Evolutionary conservation across 2,329 filamentous ascomycete species (phyloP).

Genomic region (Dactylonectria estremocensis): DNA sequence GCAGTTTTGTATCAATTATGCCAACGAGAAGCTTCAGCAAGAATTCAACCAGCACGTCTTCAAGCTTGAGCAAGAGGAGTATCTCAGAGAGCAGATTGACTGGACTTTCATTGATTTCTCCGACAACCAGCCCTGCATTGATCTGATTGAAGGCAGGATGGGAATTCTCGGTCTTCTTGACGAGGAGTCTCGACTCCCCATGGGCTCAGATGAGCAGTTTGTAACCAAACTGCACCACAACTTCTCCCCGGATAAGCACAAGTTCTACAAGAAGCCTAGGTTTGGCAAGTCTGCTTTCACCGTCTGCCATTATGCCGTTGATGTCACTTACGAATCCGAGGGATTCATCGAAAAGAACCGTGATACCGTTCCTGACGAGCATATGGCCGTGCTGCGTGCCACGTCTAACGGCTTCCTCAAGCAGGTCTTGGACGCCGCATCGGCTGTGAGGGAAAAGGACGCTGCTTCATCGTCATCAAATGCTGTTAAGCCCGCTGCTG

Average conservation of each 20-base stretch:
- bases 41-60: conserved; percentile 99
- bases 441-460: conserved; percentile 92
- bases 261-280: conserved; percentile 98
- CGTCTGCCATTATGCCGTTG: conserved; percentile 97
- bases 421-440: conserved; percentile 87
- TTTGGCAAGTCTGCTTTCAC: conserved; percentile 99
- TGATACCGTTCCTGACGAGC: conserved; percentile 98
- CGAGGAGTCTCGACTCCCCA: conserved; percentile 95
- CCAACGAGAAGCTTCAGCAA: conserved; percentile 98
- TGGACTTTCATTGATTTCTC: conserved; percentile 99
- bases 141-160: conserved; percentile 96
- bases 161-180: conserved; percentile 93
- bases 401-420: conserved; percentile 89
- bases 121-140: conserved; percentile 99
- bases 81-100: conserved; percentile 95
- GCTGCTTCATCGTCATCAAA: conserved; percentile 73
- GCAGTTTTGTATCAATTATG: conserved; percentile 99
- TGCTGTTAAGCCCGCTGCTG: conserved; percentile 85
- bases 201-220: conserved; percentile 98
- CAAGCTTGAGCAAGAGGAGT: conserved; percentile 99
- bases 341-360: conserved; percentile 99
- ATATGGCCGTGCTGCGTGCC: conserved; percentile 90
- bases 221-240: conserved; percentile 97
- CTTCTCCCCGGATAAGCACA: conserved; percentile 90
- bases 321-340: conserved; percentile 98